phyloP scores from a whole-genome alignment of 768 basidiomycete genomes.

The Lentinula raphanica region DNA sequence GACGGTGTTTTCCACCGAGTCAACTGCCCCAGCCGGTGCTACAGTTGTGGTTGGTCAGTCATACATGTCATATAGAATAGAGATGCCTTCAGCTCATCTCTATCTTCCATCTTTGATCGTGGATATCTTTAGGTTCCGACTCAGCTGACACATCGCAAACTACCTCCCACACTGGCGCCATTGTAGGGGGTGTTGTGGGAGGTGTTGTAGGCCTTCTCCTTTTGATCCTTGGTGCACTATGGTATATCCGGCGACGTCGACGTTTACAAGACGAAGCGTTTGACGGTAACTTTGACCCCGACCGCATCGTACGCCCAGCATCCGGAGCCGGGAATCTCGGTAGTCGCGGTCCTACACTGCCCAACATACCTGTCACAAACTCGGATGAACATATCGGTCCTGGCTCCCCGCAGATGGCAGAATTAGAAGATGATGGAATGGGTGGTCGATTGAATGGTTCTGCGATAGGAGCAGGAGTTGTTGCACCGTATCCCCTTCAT shows the following conservation, averaged over 20 bases:
- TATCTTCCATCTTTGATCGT: background rate
- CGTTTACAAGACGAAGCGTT: background rate
- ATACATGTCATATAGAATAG: background rate
- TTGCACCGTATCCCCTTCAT: constrained; percentile 1
- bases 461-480: background rate
- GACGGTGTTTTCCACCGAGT: background rate
- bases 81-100: background rate
- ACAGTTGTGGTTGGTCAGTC: background rate
- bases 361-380: background rate
- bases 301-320: background rate
- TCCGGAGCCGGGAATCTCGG: background rate
- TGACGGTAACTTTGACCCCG: constrained; percentile 7
- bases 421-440: constrained; percentile 6
- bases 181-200: constrained; percentile 5
- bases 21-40: background rate
- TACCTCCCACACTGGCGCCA: constrained; percentile 1
- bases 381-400: background rate
- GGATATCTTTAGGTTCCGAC: background rate
- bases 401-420: background rate
- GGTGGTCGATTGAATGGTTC: constrained; percentile 1
- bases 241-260: background rate
- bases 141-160: background rate
- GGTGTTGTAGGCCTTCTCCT: background rate
- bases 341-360: background rate
- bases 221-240: background rate